These are phyloP conservation scores for Leishmania lainsoni DNA, from an alignment of 208 protist species.

Conservation along the genomic window DNA sequence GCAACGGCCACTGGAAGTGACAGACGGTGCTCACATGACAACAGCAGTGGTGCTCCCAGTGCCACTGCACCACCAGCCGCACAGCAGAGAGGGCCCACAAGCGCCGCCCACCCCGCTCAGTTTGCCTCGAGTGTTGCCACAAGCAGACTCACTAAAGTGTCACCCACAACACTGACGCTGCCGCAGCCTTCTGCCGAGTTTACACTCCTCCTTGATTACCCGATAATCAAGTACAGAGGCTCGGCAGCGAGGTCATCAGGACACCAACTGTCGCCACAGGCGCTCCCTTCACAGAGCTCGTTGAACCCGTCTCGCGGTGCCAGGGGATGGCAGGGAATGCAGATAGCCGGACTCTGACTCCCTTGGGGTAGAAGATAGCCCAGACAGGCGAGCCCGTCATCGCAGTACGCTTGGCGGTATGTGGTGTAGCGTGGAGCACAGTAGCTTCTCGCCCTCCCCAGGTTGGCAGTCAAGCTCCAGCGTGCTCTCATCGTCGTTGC, in stretches of 20 bases:
- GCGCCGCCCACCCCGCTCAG: not conserved
- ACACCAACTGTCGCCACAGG: not conserved
- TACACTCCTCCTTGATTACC: not conserved
- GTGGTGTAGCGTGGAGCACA: not conserved
- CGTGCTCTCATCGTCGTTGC: not conserved
- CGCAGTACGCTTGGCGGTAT: not conserved
- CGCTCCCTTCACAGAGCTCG: not conserved
- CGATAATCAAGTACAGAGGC: not conserved
- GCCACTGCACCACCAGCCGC: not conserved
- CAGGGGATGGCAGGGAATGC: not conserved
- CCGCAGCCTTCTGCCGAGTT: not conserved
- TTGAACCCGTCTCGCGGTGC: not conserved
- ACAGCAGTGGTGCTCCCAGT: not conserved
- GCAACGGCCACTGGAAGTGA: not conserved
- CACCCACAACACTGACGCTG: not conserved
- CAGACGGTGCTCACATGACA: not conserved
- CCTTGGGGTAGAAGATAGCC: not conserved
- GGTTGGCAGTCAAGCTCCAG: not conserved
- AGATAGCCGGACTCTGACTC: not conserved
- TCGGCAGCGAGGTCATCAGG: not conserved
- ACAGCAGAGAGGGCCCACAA: not conserved
- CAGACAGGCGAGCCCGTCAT: not conserved
- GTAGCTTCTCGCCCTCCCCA: not conserved
- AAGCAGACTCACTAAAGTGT: not conserved
- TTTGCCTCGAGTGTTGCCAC: not conserved